Conservation (phyloP, 176 grass and related monocot species). For the Raddia distichophylla region DNA sequence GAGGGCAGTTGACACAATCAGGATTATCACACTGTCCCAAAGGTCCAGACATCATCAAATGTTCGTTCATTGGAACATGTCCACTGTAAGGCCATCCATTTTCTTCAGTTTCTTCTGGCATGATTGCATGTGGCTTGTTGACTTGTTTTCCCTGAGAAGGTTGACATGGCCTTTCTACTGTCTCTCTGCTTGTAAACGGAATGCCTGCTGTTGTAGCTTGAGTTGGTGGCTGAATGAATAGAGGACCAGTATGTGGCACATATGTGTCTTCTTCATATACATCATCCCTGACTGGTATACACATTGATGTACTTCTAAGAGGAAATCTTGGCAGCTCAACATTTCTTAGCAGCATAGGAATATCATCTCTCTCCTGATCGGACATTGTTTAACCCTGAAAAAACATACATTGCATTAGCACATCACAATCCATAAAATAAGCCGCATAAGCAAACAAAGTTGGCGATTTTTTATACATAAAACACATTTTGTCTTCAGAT, state of each 20-base stretch:
- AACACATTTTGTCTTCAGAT: not conserved
- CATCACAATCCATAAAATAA: slow-evolving; percentile 3
- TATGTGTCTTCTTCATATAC: slow-evolving; percentile 57
- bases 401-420: not conserved
- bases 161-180: slow-evolving; percentile 45
- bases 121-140: slow-evolving; percentile 56
- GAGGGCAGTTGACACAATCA: slow-evolving; percentile 83
- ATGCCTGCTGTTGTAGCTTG: slow-evolving; percentile 45
- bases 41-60: slow-evolving; percentile 90
- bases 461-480: not conserved
- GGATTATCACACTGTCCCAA: slow-evolving; percentile 87
- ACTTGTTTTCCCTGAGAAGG: slow-evolving; percentile 45
- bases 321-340: slow-evolving; percentile 67
- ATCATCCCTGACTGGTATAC: slow-evolving; percentile 64
- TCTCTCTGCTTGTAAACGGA: slow-evolving; percentile 50
- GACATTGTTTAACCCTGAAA: slow-evolving; percentile 65
- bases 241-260: slow-evolving; percentile 70
- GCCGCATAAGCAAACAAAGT: not conserved
- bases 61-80: slow-evolving; percentile 62
- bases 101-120: slow-evolving; percentile 54
- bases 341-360: slow-evolving; percentile 71
- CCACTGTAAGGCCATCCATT: slow-evolving; percentile 51
- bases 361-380: slow-evolving; percentile 67
- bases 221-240: slow-evolving; percentile 44
- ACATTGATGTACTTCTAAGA: slow-evolving; percentile 84